These are phyloP conservation scores for Populus hybrid DNA, from an alignment of 441 rosid genomes.

Conservation along the genomic window DNA sequence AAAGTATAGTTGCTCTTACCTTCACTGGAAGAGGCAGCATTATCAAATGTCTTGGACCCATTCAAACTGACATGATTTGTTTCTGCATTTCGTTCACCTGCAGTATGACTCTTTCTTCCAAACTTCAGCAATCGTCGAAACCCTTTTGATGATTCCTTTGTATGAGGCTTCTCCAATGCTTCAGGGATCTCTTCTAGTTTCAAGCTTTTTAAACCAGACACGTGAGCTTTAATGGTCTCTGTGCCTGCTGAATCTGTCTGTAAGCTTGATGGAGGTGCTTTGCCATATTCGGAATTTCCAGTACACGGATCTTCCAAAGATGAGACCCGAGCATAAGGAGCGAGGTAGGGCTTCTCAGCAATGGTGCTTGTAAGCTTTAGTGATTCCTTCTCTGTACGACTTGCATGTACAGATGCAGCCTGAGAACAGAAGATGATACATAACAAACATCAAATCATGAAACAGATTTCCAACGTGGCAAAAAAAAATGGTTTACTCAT, in stretches of 20 bases:
- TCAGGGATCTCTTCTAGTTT: conserved; percentile 67
- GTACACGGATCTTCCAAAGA: conserved; percentile 75
- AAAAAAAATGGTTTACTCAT: not conserved
- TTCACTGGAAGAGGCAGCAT: conserved; percentile 47
- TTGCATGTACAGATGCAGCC: conserved; percentile 44
- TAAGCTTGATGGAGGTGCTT: conserved; percentile 53
- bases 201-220: conserved; percentile 40
- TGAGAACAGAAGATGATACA: conserved; percentile 33
- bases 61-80: conserved; percentile 35
- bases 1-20: conserved; percentile 46
- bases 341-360: conserved; percentile 61
- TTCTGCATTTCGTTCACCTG: conserved; percentile 45
- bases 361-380: conserved; percentile 33
- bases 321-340: conserved; percentile 79
- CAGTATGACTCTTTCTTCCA: conserved; percentile 67
- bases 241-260: conserved; percentile 24
- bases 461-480: conserved; percentile 7
- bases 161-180: conserved; percentile 51
- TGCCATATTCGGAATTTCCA: conserved; percentile 49
- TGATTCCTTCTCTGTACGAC: conserved; percentile 38
- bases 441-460: conserved; percentile 19
- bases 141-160: conserved; percentile 78
- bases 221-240: conserved; percentile 47
- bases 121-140: conserved; percentile 75
- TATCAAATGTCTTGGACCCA: conserved; percentile 51